Percentiles rank a stretch among this genome's conserved stretches.
Evolutionary conservation across 768 basidiomycete genomes (phyloP).

Genomic region (Rhizopogon salebrosus): DNA sequence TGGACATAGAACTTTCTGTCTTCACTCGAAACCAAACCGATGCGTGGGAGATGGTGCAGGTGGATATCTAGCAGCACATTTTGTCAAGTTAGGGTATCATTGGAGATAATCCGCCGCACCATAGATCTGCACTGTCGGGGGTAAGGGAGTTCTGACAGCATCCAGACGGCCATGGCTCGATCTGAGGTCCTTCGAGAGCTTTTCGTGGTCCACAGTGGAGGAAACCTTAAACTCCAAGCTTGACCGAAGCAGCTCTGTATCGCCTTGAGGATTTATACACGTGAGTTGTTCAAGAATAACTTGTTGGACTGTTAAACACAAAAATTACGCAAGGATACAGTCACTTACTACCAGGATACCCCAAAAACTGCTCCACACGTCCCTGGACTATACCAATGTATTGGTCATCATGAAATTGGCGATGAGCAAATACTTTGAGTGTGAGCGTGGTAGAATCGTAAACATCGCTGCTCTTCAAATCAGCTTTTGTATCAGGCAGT

Average conservation of each 20-base stretch:
- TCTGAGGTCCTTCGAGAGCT: not conserved
- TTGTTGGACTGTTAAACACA: not conserved
- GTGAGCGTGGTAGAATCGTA: not conserved
- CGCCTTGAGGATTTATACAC: not conserved
- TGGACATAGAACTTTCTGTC: conserved; percentile 4
- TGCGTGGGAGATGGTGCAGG: not conserved
- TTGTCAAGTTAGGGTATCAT: not conserved
- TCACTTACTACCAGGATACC: not conserved
- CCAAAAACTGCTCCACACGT: not conserved
- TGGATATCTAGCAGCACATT: not conserved
- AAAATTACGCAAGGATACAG: not conserved
- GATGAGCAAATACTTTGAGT: not conserved
- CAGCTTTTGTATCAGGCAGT: not conserved
- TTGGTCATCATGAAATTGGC: not conserved
- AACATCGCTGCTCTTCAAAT: not conserved
- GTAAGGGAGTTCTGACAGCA: not conserved
- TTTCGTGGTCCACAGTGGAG: too few relatives aligned
- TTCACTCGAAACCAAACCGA: not conserved
- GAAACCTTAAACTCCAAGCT: not conserved
- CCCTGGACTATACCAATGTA: conserved; percentile 1
- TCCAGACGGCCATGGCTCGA: not conserved
- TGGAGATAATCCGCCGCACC: not conserved
- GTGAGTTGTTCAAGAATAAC: not conserved
- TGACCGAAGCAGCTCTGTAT: not conserved
- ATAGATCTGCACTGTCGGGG: not conserved